Conservation (phyloP, 257 asterid species). For the Solanum acaule region DNA sequence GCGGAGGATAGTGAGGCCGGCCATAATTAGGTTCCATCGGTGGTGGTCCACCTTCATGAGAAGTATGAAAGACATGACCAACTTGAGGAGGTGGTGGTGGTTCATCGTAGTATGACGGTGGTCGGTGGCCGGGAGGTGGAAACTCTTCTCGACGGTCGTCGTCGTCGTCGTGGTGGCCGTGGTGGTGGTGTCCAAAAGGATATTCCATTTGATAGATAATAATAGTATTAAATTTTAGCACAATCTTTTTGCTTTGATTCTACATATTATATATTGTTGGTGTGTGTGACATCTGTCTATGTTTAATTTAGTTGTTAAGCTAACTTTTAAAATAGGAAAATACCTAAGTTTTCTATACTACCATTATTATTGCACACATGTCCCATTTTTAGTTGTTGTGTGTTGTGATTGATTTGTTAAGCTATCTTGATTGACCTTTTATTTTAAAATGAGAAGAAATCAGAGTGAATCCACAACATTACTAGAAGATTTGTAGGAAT, state of each 20-base stretch:
- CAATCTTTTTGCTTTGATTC: neutral
- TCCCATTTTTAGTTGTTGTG: no score
- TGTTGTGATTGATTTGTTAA: neutral
- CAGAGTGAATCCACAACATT: no score
- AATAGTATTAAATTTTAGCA: neutral
- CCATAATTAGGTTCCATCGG: neutral
- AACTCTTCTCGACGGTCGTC: conserved; percentile 9
- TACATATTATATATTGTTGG: neutral
- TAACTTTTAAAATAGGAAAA: no score
- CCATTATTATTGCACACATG: no score
- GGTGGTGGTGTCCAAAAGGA: conserved; percentile 18
- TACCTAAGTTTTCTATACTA: no score
- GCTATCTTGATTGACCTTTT: neutral
- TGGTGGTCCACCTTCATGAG: conserved; percentile 18
- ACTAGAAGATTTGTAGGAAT: no score
- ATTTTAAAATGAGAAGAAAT: no score
- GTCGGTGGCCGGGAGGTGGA: conserved; percentile 15
- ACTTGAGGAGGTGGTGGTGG: conserved; percentile 27
- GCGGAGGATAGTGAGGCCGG: conserved; percentile 2
- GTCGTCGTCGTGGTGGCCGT: conserved; percentile 1
- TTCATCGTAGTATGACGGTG: conserved; percentile 4
- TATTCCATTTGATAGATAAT: neutral
- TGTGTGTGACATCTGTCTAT: neutral
- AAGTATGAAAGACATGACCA: conserved; percentile 17
- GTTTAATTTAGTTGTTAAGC: neutral